Conservation (phyloP, 495 filamentous ascomycete species). For the Penicillium cataractarum region DNA sequence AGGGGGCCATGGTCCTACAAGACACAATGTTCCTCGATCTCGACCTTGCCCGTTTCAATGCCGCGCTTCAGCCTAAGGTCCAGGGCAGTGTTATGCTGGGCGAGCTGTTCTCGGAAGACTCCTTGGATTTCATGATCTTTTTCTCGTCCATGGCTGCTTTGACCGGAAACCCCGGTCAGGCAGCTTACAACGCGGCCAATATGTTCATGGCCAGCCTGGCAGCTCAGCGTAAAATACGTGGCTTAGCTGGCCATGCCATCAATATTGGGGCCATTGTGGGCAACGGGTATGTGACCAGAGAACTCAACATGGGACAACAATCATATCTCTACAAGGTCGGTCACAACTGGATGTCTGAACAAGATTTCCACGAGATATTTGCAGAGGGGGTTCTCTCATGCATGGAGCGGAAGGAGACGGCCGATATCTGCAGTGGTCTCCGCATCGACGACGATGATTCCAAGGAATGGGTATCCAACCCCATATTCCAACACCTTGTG, state of each 20-base stretch:
- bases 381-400: slow-evolving; percentile 54
- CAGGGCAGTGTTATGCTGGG: slow-evolving; percentile 25
- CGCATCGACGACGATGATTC: slow-evolving; percentile 31
- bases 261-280: slow-evolving; percentile 62
- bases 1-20: slow-evolving; percentile 45
- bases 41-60: slow-evolving; percentile 16
- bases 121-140: slow-evolving; percentile 51
- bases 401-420: slow-evolving; percentile 1
- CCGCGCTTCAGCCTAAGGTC: slow-evolving; percentile 18
- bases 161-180: slow-evolving; percentile 47
- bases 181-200: slow-evolving; percentile 61
- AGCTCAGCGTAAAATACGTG: slow-evolving; percentile 34
- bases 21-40: slow-evolving; percentile 45
- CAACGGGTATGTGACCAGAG: slow-evolving; percentile 52
- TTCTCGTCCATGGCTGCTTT: slow-evolving; percentile 31
- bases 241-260: slow-evolving; percentile 50
- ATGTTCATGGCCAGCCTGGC: slow-evolving; percentile 55
- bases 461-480: slow-evolving; percentile 38
- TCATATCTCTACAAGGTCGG: slow-evolving; percentile 28
- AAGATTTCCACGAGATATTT: slow-evolving; percentile 62
- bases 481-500: slow-evolving; percentile 33
- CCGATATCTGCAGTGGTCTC: slow-evolving; percentile 25
- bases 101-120: slow-evolving; percentile 39
- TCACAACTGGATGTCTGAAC: slow-evolving; percentile 56
- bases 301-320: slow-evolving; percentile 31